Conservation (phyloP, 257 asterid species). For the Nicotiana otophora region DNA sequence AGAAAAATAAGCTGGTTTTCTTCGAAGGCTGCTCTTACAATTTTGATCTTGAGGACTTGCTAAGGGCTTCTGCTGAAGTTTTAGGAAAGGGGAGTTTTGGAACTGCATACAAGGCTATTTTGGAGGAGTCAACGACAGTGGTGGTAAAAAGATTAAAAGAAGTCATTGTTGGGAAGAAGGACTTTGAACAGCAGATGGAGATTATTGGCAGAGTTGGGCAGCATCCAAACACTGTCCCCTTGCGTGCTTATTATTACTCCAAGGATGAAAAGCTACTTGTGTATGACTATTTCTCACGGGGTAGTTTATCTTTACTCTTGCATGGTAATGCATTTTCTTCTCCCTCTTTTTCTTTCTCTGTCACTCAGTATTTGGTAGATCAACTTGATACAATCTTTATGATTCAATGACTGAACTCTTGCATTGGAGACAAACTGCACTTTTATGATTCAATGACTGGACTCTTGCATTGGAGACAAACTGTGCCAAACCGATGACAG, state of each 20-base stretch:
- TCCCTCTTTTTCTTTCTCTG: slow-evolving; percentile 2
- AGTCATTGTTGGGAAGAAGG: slow-evolving; percentile 82
- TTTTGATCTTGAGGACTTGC: slow-evolving; percentile 89
- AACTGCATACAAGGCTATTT: slow-evolving; percentile 82
- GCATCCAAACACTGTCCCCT: slow-evolving; percentile 64
- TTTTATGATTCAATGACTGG: neutral
- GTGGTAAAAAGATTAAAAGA: slow-evolving; percentile 92
- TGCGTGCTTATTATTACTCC: slow-evolving; percentile 93
- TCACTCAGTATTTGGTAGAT: neutral
- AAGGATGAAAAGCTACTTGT: slow-evolving; percentile 95
- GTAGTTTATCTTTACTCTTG: slow-evolving; percentile 72
- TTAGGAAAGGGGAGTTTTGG: slow-evolving; percentile 95
- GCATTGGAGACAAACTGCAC: neutral
- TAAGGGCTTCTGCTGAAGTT: slow-evolving; percentile 94
- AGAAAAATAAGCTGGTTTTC: slow-evolving; percentile 80
- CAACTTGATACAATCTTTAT: neutral
- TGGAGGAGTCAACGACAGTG: slow-evolving; percentile 90
- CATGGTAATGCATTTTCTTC: slow-evolving; percentile 50
- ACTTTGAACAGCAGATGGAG: slow-evolving; percentile 97
- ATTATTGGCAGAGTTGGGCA: slow-evolving; percentile 73
- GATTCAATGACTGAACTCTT: neutral
- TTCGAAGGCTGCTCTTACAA: slow-evolving; percentile 85
- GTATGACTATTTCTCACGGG: slow-evolving; percentile 60
- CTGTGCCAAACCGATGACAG: neutral
- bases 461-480: neutral